These are phyloP conservation scores for Vigna nakashimae DNA, from an alignment of 306 rosid genomes.

Conservation along the genomic window DNA sequence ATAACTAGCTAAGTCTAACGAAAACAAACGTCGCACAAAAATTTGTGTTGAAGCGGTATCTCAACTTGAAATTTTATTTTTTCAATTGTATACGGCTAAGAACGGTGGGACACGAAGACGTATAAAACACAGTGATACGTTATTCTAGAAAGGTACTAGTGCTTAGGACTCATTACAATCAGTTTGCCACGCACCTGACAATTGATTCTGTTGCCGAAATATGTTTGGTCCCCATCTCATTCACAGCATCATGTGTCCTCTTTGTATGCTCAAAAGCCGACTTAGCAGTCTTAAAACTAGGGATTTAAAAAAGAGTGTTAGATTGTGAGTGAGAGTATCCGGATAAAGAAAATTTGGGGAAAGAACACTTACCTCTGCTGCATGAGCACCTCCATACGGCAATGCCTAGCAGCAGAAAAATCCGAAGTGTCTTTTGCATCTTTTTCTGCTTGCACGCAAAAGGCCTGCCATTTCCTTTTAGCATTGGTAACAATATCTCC, in stretches of 20 bases:
- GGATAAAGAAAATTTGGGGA: neutral
- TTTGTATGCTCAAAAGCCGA: constrained; percentile 67
- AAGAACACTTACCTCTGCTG: constrained; percentile 69
- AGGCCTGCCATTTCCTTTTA: constrained; percentile 90
- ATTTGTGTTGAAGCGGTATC: too few species aligned
- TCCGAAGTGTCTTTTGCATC: constrained; percentile 76
- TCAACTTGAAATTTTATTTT: too few species aligned
- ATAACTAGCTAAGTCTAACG: too few species aligned
- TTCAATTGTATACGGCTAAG: too few species aligned
- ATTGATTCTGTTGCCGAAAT: constrained; percentile 61
- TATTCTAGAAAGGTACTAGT: too few species aligned
- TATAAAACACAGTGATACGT: too few species aligned
- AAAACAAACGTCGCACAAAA: too few species aligned
- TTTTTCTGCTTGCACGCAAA: constrained; percentile 72
- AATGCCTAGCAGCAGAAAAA: constrained; percentile 88
- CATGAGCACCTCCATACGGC: constrained; percentile 82
- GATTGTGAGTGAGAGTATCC: neutral
- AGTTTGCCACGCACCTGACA: constrained; percentile 65
- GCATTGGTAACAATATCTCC: constrained; percentile 72
- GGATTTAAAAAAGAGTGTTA: constrained; percentile 14
- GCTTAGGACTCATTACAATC: neutral
- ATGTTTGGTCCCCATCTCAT: constrained; percentile 68
- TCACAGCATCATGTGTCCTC: constrained; percentile 65
- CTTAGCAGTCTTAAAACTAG: constrained; percentile 65
- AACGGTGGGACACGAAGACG: too few species aligned